Base-by-base conservation (phyloP, 208 protist genomes). In the Leishmania mexicana region DNA sequence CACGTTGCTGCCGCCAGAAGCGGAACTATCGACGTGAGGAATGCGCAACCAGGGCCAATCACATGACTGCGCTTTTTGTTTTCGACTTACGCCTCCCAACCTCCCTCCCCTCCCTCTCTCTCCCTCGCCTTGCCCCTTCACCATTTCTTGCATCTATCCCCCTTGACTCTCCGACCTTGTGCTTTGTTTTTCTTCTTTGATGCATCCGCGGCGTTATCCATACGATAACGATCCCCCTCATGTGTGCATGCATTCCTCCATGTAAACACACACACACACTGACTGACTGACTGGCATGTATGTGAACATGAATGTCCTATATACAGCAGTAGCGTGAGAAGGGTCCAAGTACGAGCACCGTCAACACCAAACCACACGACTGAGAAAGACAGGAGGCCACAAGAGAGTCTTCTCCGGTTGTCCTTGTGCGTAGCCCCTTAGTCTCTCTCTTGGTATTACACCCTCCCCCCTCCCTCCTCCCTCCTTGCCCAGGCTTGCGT, bases 151-250 rank as follows among this genome's bases (percentile, higher is more conserved):
- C 70, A 6, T 74, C 11, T 19, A 11, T 53, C 10, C 40, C 21
- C 53, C 75, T 53, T 40, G 4, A 78, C 17, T 47, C 21, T 10
- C 38, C 8, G 67, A 65, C 51, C 17, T 71, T 58, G 31, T 21
- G 1, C 57, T 45, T 54, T 87, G 62, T 76, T 76, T 21, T 78
- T 87, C 70, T 79, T 75, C n/a, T 75, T n/a, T 35, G 62, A 35
- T 38, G 31, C 60, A 51, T 74, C 45, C 70, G 38, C 40, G 70
- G 10, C 6, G 35, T 24, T 19, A 74, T 51, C 28, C 70, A 35
- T 45, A 15, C 38, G 1, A 74, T 53, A 10, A 21, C 21, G 28
- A 24, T 74, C 21, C 28, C 24, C 13, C 42, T 51, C 13, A 54
- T 74, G 45, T 28, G 13, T 6, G 21, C 62, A 19, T 68, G 31